phyloP scores from a whole-genome alignment of 495 filamentous ascomycete genomes.

The Penicillium goetzii region DNA sequence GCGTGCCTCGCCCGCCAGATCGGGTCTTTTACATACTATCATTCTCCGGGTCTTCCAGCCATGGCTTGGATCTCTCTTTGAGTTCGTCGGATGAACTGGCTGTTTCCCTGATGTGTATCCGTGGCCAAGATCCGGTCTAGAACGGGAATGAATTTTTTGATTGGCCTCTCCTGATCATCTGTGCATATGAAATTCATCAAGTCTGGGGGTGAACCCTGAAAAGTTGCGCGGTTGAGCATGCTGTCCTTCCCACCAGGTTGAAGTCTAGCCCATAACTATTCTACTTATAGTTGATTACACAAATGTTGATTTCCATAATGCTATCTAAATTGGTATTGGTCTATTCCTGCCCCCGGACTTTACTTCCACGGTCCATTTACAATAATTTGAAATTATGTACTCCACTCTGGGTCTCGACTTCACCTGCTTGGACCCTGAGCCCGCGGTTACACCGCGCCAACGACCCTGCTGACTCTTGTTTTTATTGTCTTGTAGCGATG shows the following conservation, averaged over 20 bases:
- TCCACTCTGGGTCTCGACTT: not conserved
- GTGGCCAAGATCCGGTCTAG: not conserved
- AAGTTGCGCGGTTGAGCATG: not conserved
- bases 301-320: not conserved
- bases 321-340: not conserved
- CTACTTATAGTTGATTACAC: not conserved
- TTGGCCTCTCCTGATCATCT: not conserved
- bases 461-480: not conserved
- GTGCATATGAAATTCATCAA: not conserved
- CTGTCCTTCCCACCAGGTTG: not conserved
- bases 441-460: constrained; percentile 6
- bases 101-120: not conserved
- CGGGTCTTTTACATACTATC: constrained; percentile 5
- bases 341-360: not conserved
- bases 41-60: not conserved
- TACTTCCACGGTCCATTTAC: not conserved
- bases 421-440: not conserved
- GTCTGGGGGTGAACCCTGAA: not conserved
- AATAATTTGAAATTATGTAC: not conserved
- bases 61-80: constrained; percentile 8
- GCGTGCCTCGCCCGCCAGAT: constrained; percentile 11
- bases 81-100: not conserved
- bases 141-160: not conserved
- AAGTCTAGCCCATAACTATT: not conserved
- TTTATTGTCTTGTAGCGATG: not conserved